Evolutionary conservation across 176 grass and related monocot genomes (phyloP).

Genomic region (Thinopyrum elongatum): DNA sequence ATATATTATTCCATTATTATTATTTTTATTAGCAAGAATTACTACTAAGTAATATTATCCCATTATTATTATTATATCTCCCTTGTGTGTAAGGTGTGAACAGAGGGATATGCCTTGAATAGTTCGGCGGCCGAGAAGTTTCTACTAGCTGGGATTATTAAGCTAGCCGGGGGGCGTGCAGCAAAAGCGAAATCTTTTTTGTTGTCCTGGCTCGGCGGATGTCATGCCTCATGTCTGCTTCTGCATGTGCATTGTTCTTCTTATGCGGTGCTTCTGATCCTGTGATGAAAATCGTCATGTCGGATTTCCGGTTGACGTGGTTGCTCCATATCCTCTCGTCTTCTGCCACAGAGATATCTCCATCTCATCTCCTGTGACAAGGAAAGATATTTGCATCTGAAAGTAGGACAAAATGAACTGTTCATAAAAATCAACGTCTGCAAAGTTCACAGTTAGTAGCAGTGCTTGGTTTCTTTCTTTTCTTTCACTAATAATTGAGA

Average conservation of each 20-base stretch:
- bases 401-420: neutral
- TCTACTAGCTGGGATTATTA: neutral
- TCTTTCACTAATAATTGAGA: too few relatives aligned
- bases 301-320: neutral
- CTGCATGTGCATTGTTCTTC: conserved; percentile 35
- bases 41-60: too few relatives aligned
- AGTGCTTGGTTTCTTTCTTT: neutral
- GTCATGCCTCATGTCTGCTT: neutral
- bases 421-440: neutral
- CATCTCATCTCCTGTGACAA: neutral
- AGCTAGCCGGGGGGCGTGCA: neutral
- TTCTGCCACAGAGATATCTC: neutral
- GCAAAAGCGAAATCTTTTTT: neutral
- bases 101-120: conserved; percentile 34
- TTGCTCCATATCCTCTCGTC: neutral
- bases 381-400: conserved; percentile 11
- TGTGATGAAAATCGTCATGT: conserved; percentile 11
- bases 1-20: neutral
- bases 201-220: neutral
- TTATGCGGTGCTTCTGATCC: conserved; percentile 5
- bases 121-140: conserved; percentile 30
- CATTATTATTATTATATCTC: neutral
- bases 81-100: conserved; percentile 35
- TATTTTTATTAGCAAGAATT: neutral
- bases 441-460: neutral